These are phyloP conservation scores for Geranomyces variabilis DNA, from an alignment of 192 early-diverging fungal species.

Conservation along the genomic window DNA sequence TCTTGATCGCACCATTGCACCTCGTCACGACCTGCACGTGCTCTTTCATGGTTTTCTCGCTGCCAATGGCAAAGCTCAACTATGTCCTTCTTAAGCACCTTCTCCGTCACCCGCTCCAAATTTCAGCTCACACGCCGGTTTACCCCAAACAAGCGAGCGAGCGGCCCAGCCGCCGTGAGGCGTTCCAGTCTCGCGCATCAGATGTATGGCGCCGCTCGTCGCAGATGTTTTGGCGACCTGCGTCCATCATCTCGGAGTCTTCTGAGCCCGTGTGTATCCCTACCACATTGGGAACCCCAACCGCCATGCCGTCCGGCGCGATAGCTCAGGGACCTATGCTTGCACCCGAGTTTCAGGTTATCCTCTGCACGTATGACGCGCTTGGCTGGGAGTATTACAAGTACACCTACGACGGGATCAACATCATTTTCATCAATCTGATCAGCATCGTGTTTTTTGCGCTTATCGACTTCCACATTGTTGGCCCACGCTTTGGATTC, in stretches of 20 bases:
- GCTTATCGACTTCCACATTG: constrained; percentile 77
- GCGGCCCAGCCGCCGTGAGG: constrained; percentile 12
- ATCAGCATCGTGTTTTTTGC: constrained; percentile 82
- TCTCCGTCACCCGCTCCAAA: constrained; percentile 74
- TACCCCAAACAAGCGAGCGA: not conserved
- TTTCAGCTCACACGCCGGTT: constrained; percentile 53
- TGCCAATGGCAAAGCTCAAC: constrained; percentile 95
- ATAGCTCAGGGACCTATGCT: constrained; percentile 26
- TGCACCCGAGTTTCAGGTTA: constrained; percentile 57
- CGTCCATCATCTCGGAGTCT: constrained; percentile 36
- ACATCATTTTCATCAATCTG: constrained; percentile 95
- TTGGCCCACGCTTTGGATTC: constrained; percentile 59
- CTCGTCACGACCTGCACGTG: constrained; percentile 73
- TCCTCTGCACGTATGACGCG: constrained; percentile 88
- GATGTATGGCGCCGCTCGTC: constrained; percentile 18
- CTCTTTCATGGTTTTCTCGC: constrained; percentile 83
- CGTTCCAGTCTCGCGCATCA: constrained; percentile 3
- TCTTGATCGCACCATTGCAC: constrained; percentile 74
- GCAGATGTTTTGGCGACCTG: constrained; percentile 38
- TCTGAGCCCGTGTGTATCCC: constrained; percentile 53
- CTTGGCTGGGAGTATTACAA: constrained; percentile 95
- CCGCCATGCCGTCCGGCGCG: constrained; percentile 21
- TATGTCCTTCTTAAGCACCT: constrained; percentile 80
- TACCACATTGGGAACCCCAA: constrained; percentile 33
- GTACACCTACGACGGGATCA: constrained; percentile 94